Base-by-base conservation (phyloP, 768 basidiomycete species). In the Mrakia frigida region DNA sequence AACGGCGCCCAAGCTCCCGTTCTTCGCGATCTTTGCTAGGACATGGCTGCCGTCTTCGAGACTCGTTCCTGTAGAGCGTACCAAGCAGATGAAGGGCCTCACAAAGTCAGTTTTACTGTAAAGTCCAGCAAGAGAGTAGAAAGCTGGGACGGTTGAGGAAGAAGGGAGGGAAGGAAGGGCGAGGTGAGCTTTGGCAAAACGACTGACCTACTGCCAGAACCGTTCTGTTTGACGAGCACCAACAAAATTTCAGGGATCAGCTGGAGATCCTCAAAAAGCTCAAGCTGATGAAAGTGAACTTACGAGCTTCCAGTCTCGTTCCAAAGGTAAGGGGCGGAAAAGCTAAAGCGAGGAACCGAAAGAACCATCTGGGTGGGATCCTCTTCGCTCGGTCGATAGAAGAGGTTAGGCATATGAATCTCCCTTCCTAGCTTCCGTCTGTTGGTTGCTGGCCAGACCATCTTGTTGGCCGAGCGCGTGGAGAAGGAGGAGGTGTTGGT, bases 21-120 rank as follows among this genome's bases (percentile, higher is more conserved):
- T 37, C 37, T 59, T 14, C 7, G 75, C 75, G 6, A 76, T 41
- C 53, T 76, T 76, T 23, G 75, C 75, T 1, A 76, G 25, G 25
- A 76, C 75, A 16, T 35, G 70, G 13, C 28, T 65, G 7, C 43
- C 46, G 67, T 70, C 75, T 23, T 76, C 75, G 25, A 76, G 43
- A 61, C 52, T 76, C 5, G 70, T 63, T 6, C 75, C 75, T 21
- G 35, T 41, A 2, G 52, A 31, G 59, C 10, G 1, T 10, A 31
- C 16, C 61, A n/a, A 31, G 59, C 11, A 68, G 50, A 28, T 13
- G 31, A 5, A 43, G 23, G 16, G 21, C 2, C 0, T 3, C 1
- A 28, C n/a, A 31, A 39, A 52, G 28, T 11, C 23, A 61, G 46
- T 50, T 14, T 39, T 31, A 16, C 31, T 37, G 7, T 53, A 43